phyloP scores from a whole-genome alignment of 1,284 basidiomycete species.

The Trichosporon sp. region DNA sequence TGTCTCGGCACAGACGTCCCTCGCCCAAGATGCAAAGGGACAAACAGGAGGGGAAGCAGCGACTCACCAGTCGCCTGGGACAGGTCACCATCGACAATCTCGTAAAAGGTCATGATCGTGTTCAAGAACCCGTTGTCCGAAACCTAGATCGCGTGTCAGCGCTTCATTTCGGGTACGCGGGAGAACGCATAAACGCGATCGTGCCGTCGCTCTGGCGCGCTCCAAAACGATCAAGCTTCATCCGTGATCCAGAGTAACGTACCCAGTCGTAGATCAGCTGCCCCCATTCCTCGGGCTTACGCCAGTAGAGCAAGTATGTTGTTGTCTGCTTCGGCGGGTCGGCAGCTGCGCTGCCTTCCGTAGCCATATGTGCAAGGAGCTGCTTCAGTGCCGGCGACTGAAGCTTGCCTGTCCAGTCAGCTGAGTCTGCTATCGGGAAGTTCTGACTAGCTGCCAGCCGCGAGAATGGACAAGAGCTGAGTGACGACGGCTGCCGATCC shows the following conservation, averaged over 20 bases:
- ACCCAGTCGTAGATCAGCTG: conserved; percentile 61
- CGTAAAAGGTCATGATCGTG: conserved; percentile 62
- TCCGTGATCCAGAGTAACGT: conserved; percentile 27
- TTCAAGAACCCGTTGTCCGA: conserved; percentile 60
- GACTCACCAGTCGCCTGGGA: conserved; percentile 52
- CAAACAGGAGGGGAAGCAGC: neutral
- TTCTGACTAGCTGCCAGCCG: no score
- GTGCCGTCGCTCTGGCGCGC: neutral
- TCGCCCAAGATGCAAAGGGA: neutral
- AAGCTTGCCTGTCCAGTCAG: conserved; percentile 39
- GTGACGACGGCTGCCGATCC: no score
- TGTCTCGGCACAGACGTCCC: neutral
- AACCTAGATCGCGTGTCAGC: conserved; percentile 44
- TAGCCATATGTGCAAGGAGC: conserved; percentile 47
- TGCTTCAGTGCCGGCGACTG: conserved; percentile 40
- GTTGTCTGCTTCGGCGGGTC: conserved; percentile 54
- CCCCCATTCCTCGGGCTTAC: conserved; percentile 61
- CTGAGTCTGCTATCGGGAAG: no score
- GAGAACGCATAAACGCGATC: conserved; percentile 1
- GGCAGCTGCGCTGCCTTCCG: conserved; percentile 52
- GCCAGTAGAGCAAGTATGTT: conserved; percentile 59
- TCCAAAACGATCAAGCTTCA: neutral
- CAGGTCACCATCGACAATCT: conserved; percentile 60
- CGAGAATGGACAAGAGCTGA: no score
- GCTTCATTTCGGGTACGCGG: neutral